A percentile compares a stretch with the other conserved stretches of the same genome.
Conservation (phyloP, 1,139 yeast genomes). For the Yamadazyma dushanensis region DNA sequence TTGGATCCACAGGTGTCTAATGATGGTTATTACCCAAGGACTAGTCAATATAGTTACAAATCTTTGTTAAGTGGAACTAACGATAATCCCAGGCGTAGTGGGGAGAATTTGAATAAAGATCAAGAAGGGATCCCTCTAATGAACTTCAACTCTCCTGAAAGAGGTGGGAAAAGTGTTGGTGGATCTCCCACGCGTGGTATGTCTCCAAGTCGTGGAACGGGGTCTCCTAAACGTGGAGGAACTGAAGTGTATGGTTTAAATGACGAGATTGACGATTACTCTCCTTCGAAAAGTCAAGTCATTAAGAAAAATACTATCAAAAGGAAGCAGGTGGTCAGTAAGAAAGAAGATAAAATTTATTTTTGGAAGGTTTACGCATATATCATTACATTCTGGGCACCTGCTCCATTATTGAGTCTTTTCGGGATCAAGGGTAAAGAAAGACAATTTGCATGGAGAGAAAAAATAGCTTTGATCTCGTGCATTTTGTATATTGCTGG, state of each 20-base stretch:
- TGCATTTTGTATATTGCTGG: conserved; percentile 75
- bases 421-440: conserved; percentile 80
- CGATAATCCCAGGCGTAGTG: conserved; percentile 3
- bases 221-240: conserved; percentile 26
- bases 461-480: conserved; percentile 81
- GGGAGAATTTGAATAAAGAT: conserved; percentile 18
- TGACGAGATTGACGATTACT: conserved; percentile 47
- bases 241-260: conserved; percentile 60
- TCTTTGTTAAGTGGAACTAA: conserved; percentile 7
- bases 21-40: conserved; percentile 12
- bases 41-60: conserved; percentile 14
- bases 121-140: conserved; percentile 50
- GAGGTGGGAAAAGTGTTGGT: background rate
- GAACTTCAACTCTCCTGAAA: conserved; percentile 13
- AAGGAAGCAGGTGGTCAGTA: conserved; percentile 10
- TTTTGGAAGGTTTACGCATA: conserved; percentile 85
- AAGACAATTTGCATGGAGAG: conserved; percentile 96
- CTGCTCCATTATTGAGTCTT: conserved; percentile 65
- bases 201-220: conserved; percentile 2
- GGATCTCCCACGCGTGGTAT: background rate
- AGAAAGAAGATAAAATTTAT: conserved; percentile 38
- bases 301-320: conserved; percentile 16
- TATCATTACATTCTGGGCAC: conserved; percentile 87
- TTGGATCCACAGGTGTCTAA: conserved; percentile 51
- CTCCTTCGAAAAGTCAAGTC: conserved; percentile 30